Conservation (phyloP, 1,284 basidiomycete genomes). For the Phylloboletellus chloephorus region DNA sequence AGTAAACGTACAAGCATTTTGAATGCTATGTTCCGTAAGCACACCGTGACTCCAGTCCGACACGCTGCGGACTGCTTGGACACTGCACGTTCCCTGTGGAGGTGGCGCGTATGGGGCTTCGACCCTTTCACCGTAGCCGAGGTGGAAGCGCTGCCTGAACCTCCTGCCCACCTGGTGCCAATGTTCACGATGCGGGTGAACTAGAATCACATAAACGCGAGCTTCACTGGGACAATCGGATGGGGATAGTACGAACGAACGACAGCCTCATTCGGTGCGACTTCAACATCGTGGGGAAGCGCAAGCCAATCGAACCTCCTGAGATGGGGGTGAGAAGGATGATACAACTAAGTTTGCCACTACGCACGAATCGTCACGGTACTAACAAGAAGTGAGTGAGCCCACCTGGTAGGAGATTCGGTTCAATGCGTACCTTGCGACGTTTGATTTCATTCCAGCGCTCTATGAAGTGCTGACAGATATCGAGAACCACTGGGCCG, state of each 20-base stretch:
- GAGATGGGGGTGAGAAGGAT: slow-evolving; percentile 8
- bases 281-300: slow-evolving; percentile 67
- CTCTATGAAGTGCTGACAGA: slow-evolving; percentile 88
- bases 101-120: slow-evolving; percentile 40
- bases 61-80: slow-evolving; percentile 79
- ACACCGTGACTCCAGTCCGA: slow-evolving; percentile 92
- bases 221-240: background rate
- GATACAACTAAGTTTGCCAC: background rate
- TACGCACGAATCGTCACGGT: slow-evolving; percentile 49
- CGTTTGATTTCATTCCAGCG: slow-evolving; percentile 83
- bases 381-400: slow-evolving; percentile 34
- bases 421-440: slow-evolving; percentile 49
- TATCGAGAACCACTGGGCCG: slow-evolving; percentile 81
- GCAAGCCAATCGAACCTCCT: slow-evolving; percentile 73
- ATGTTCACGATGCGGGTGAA: slow-evolving; percentile 63
- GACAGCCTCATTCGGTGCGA: slow-evolving; percentile 61
- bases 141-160: slow-evolving; percentile 59
- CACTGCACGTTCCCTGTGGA: slow-evolving; percentile 49
- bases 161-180: slow-evolving; percentile 55
- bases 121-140: slow-evolving; percentile 30
- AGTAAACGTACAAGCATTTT: slow-evolving; percentile 69
- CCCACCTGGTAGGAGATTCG: background rate
- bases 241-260: slow-evolving; percentile 38
- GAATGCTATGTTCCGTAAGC: slow-evolving; percentile 78
- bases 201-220: slow-evolving; percentile 29